These are phyloP conservation scores for Candida manassasensis DNA, from an alignment of 805 yeast genomes.

Conservation along the genomic window DNA sequence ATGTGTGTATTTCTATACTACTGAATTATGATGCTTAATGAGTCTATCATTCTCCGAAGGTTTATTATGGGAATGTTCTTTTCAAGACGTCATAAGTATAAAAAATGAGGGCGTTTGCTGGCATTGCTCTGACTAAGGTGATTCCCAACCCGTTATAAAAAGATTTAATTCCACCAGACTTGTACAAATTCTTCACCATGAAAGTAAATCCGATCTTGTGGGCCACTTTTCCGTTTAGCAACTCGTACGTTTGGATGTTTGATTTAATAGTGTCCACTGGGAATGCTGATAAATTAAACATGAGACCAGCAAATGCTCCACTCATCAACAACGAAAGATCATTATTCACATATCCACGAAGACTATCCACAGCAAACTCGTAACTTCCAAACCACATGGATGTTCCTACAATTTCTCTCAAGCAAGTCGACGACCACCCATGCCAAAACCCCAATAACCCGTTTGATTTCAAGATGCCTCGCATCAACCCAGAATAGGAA, in stretches of 20 bases:
- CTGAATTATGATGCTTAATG: not conserved
- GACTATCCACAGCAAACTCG: slow-evolving; percentile 45
- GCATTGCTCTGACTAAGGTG: slow-evolving; percentile 75
- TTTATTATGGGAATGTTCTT: slow-evolving; percentile 15
- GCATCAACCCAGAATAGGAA: slow-evolving; percentile 25
- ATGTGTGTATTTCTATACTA: slow-evolving; percentile 1
- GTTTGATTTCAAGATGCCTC: slow-evolving; percentile 37
- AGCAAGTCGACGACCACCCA: slow-evolving; percentile 76
- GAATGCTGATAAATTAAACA: slow-evolving; percentile 73
- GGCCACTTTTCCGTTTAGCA: slow-evolving; percentile 12
- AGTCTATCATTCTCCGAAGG: slow-evolving; percentile 3
- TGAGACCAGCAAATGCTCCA: slow-evolving; percentile 85
- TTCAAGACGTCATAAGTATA: slow-evolving; percentile 67
- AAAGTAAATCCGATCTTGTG: slow-evolving; percentile 8
- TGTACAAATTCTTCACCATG: slow-evolving; percentile 29
- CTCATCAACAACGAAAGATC: slow-evolving; percentile 58
- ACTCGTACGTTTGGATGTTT: slow-evolving; percentile 64
- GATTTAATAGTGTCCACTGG: slow-evolving; percentile 92
- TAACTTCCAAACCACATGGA: slow-evolving; percentile 94
- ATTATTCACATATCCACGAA: slow-evolving; percentile 20
- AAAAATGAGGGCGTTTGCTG: slow-evolving; percentile 87
- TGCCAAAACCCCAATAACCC: slow-evolving; percentile 81
- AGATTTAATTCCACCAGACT: slow-evolving; percentile 59
- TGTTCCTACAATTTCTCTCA: slow-evolving; percentile 85
- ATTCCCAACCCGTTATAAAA: slow-evolving; percentile 84